phyloP scores from a whole-genome alignment of 2,329 filamentous ascomycete genomes.

The Fusarium chuoi region DNA sequence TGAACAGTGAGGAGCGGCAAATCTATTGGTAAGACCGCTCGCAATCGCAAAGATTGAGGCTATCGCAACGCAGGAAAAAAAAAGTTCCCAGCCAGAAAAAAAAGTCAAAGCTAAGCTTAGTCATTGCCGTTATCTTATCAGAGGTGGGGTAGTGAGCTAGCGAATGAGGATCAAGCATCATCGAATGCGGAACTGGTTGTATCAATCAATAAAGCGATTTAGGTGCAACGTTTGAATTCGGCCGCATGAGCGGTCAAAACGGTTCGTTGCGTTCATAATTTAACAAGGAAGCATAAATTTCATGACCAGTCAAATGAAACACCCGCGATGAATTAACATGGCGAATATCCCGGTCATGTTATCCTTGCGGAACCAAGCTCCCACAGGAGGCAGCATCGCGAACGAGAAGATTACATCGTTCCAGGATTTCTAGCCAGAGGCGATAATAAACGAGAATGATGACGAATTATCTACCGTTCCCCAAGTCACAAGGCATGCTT shows the following conservation, averaged over 20 bases:
- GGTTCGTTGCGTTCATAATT: background rate
- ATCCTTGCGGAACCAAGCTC: constrained; percentile 3
- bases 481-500: constrained; percentile 31
- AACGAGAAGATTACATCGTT: background rate
- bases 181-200: background rate
- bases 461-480: constrained; percentile 27
- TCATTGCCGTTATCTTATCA: constrained; percentile 3
- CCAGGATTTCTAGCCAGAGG: background rate
- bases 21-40: constrained; percentile 35
- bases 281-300: background rate
- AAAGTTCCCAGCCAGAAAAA: constrained; percentile 43
- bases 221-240: background rate
- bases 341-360: background rate
- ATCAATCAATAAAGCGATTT: background rate
- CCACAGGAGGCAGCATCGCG: constrained; percentile 1
- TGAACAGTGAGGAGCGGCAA: constrained; percentile 16
- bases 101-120: constrained; percentile 36
- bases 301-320: background rate
- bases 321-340: background rate
- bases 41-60: constrained; percentile 41
- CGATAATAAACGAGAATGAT: constrained; percentile 23
- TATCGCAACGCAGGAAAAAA: constrained; percentile 43
- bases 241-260: background rate
- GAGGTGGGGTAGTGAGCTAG: constrained; percentile 2
- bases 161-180: constrained; percentile 23